Evolutionary conservation across 768 basidiomycete genomes (phyloP), one percentile per base, ranked within the genome.

Genomic region (Heimioporus sp.): DNA sequence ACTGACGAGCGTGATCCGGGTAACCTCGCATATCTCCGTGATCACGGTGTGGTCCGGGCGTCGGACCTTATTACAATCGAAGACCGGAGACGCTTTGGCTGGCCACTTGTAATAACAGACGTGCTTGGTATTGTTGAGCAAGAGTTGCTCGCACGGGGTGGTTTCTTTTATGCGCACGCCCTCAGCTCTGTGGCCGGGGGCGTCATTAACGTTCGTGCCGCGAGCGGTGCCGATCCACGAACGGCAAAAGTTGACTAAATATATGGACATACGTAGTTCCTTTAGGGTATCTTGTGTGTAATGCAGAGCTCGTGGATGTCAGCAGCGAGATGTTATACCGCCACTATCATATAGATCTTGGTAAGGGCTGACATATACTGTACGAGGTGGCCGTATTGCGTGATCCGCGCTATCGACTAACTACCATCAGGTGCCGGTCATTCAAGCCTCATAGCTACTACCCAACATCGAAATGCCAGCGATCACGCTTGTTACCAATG

Each of bases 121-220:
- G 68, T 78, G 10, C 65, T 73, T 15, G 74, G 70, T 9, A 54
- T 78, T 17, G 67, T 77, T 32, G 76, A 77, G 55, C 77, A 78
- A 61, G 68, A 68, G 17, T 55, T 78, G 48, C 57, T 76, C n/a
- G 61, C 65, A 8, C 67, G 67, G 20, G 56, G 61, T 5, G 60
- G 61, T 10, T 77, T 65, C 60, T 78, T 77, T 53, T 77, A 77
- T 12, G 76, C 70, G 15, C 74, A 76, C 53, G 72, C 65, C 0
- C 61, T 75, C 56, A 74, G 72, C 48, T 75, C 73, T 6, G 66
- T 76, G 19, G 75, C 65, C 2, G 75, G 75, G 5, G 75, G 75
- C 20, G 69, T 74, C 15, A 30, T 69, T n/a, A 76, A 76, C 46
- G 57, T 74, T 46, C 73, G 76, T 5, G 74, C 73, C 15, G 70